phyloP scores from a whole-genome alignment of 2,329 filamentous ascomycete genomes.

The Fusarium humuli region DNA sequence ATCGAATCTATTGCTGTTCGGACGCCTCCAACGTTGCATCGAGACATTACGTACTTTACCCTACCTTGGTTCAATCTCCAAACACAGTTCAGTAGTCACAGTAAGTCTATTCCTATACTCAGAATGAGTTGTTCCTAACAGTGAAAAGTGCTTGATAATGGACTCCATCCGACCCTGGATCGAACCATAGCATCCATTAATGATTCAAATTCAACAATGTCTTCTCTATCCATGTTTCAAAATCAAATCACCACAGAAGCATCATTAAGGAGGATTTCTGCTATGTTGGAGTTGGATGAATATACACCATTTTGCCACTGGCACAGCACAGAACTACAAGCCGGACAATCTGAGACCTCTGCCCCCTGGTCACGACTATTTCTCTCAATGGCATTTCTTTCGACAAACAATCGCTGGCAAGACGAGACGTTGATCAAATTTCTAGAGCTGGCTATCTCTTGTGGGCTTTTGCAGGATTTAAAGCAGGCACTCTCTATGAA shows the following conservation, averaged over 20 bases:
- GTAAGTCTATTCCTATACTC: neutral
- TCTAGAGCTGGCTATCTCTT: neutral
- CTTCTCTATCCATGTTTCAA: rapidly evolving
- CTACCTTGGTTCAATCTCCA: neutral
- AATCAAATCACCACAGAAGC: neutral
- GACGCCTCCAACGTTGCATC: neutral
- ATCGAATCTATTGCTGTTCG: neutral
- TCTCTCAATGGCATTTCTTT: neutral
- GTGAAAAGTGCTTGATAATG: neutral
- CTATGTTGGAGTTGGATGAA: neutral
- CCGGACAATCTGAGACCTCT: neutral
- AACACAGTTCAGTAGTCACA: neutral
- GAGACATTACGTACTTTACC: neutral
- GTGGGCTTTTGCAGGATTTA: neutral
- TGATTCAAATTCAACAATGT: neutral
- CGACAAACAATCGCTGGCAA: neutral
- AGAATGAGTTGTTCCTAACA: neutral
- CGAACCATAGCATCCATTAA: neutral
- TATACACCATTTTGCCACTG: neutral
- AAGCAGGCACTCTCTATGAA: neutral
- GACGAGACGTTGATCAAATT: rapidly evolving
- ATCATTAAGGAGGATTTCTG: no score
- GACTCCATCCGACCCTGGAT: neutral
- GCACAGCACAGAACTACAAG: neutral
- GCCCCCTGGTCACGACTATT: neutral